Base-by-base conservation (phyloP, 2,329 filamentous ascomycete genomes). In the Neofusicoccum laricinum region DNA sequence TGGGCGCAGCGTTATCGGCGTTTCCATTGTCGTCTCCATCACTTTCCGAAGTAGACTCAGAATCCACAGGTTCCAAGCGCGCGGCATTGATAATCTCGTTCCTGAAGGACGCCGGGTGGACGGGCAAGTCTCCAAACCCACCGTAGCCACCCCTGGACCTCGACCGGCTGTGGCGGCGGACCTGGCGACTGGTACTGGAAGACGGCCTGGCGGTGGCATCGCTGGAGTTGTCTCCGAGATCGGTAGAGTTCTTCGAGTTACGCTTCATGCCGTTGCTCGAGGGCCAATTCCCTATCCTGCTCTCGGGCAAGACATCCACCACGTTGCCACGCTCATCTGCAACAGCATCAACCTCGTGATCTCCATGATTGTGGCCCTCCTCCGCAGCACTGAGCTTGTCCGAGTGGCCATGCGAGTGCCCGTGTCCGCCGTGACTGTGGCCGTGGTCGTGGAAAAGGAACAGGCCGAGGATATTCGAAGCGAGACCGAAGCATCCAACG, bases 361-460 rank as follows among this genome's bases (percentile, higher is more conserved):
- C 59, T 5, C 32, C 59, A 65, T 83, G 77, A 5, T 75, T 78
- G 67, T 86, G 83, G 19, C 84, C 86, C 67, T 85, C 80, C 66
- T 82, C 81, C 14, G 82, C 83, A 40, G 81, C 75, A 57, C 67
- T 74, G 58, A 80, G 68, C 43, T 75, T 74, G 68, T 85, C 77
- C 36, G 69, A 68, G 61, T 74, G 71, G 17, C 67, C 68, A 50
- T 76, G 73, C 17, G 64, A 66, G 68, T 88, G 84, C 6, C 76
- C 77, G 49, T 81, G 83, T 14, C 79, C 84, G 55, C 88, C 90
- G 74, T 95, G 92, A 14, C 87, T 87, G 75, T 98, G 94, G 2
- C 92, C 91, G 75, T 98, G 94, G 64, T 96, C 94, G 69, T 96
- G 95, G 72, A 99, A 92, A 36, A 99, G 87, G 64, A 94, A 85